Evolutionary conservation across 2,329 filamentous ascomycete genomes (phyloP).

Genomic region (Exophiala bonariae): DNA sequence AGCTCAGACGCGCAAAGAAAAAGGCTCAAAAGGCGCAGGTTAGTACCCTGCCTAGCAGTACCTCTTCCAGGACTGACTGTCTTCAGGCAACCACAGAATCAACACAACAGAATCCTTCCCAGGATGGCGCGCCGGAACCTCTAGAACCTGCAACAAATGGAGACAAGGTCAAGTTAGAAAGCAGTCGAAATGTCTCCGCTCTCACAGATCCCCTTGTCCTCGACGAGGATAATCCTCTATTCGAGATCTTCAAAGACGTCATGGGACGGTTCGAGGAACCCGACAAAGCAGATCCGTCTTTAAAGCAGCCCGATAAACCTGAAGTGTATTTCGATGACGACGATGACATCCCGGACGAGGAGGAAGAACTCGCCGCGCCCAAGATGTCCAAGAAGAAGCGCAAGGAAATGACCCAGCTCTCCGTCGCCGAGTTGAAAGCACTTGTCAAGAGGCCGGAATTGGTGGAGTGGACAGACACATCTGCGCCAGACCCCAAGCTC

Average conservation of each 20-base stretch:
- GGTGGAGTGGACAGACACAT: constrained; percentile 96
- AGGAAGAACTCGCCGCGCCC: constrained; percentile 66
- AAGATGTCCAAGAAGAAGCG: constrained; percentile 93
- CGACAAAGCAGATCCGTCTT: constrained; percentile 62
- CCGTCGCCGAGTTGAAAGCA: constrained; percentile 92
- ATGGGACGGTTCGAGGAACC: constrained; percentile 74
- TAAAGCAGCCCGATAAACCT: constrained; percentile 73
- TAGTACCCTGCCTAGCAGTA: constrained; percentile 27
- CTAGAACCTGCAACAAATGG: constrained; percentile 11
- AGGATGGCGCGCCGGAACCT: constrained; percentile 10
- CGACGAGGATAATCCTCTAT: constrained; percentile 72
- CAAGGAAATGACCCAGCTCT: constrained; percentile 87
- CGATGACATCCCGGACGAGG: constrained; percentile 81
- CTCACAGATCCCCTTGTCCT: constrained; percentile 45
- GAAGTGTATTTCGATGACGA: constrained; percentile 82
- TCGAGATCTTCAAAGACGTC: constrained; percentile 79
- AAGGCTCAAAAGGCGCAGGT: constrained; percentile 80
- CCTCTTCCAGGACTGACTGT: constrained; percentile 4
- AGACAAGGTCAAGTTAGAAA: constrained; percentile 18
- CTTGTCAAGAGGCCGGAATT: constrained; percentile 87
- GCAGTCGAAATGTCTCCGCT: constrained; percentile 47
- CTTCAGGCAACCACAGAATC: constrained; percentile 18
- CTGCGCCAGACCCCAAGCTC: constrained; percentile 81
- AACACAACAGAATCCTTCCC: constrained; percentile 15
- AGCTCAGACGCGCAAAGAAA: constrained; percentile 88